A percentile compares a stretch with the other conserved stretches of the same genome.
These are phyloP conservation scores for Asclepias syriaca DNA, from an alignment of 257 asterid genomes.

Conservation along the genomic window DNA sequence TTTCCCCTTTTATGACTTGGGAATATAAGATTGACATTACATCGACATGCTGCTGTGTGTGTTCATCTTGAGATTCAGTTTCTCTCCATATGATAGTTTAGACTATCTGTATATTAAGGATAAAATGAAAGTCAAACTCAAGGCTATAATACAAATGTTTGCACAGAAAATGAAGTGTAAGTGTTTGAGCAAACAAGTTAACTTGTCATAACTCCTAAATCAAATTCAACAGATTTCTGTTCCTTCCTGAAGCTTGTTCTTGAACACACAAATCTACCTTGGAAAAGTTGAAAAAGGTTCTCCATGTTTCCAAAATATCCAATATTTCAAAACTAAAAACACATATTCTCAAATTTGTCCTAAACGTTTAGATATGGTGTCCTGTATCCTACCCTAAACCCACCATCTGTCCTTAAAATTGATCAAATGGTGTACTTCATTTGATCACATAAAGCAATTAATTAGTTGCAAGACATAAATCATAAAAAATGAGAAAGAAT, in stretches of 20 bases:
- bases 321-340: not conserved
- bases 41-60: not conserved
- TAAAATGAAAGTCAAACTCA: not conserved
- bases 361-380: not conserved
- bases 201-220: too few relatives aligned
- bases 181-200: not conserved
- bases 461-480: not conserved
- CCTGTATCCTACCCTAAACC: not conserved
- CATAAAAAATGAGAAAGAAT: not conserved
- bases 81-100: not conserved
- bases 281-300: not conserved
- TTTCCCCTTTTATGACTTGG: not conserved
- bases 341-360: not conserved
- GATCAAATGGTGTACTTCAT: not conserved
- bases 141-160: not conserved
- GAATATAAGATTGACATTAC: not conserved
- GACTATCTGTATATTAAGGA: not conserved
- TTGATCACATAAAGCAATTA: not conserved
- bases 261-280: not conserved
- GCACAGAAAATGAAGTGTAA: not conserved
- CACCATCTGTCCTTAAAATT: not conserved
- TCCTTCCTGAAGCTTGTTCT: not conserved
- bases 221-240: not conserved
- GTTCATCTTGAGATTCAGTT: not conserved
- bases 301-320: not conserved